Evolutionary conservation across 805 yeast genomes (phyloP).

Genomic region (Clavispora carvajalis): DNA sequence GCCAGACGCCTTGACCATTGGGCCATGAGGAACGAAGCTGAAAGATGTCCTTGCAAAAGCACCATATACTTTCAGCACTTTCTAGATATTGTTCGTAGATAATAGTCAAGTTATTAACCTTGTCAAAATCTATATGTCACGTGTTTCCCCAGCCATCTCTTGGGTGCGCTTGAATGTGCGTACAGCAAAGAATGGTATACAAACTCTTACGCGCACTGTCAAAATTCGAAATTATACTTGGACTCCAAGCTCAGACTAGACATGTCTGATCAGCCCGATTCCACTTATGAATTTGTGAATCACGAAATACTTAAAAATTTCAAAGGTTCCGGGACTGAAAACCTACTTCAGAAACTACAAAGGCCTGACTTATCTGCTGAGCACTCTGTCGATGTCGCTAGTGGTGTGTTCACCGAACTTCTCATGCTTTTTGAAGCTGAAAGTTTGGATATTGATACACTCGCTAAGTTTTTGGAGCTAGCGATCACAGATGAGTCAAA

Average conservation of each 20-base stretch:
- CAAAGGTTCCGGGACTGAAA: slow-evolving; percentile 25
- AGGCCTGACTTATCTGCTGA: slow-evolving; percentile 16
- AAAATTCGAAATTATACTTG: background rate
- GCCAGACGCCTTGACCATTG: slow-evolving; percentile 72
- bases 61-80: no score
- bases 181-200: background rate
- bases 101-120: no score
- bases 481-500: slow-evolving; percentile 27
- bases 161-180: no score
- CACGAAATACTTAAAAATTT: slow-evolving; percentile 29
- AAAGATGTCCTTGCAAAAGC: background rate
- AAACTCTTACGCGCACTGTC: background rate
- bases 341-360: slow-evolving; percentile 27
- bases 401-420: slow-evolving; percentile 30
- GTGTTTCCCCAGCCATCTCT: no score
- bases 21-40: slow-evolving; percentile 60
- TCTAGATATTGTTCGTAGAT: no score
- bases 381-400: slow-evolving; percentile 15
- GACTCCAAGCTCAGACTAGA: background rate
- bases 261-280: background rate
- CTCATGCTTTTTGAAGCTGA: slow-evolving; percentile 23
- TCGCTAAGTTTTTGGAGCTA: slow-evolving; percentile 20
- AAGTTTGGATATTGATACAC: slow-evolving; percentile 10
- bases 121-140: no score
- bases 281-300: slow-evolving; percentile 19